Evolutionary conservation across 2,329 filamentous ascomycete species (phyloP).

Genomic region (Blastomyces gilchristii): DNA sequence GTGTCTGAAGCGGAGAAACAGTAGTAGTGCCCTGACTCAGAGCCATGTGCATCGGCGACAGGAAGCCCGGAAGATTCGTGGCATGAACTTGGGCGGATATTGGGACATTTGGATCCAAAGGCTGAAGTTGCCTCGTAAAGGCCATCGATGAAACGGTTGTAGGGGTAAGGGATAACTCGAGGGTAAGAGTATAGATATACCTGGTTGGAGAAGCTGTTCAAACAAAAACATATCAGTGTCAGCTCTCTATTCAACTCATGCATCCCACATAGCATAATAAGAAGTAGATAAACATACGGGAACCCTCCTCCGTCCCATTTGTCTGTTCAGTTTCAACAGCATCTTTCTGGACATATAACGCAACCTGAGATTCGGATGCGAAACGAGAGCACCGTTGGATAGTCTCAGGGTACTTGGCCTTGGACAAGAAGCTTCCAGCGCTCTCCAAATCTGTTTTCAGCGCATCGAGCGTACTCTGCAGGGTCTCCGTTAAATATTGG

Average conservation of each 20-base stretch:
- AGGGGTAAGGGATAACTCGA: slow-evolving; percentile 65
- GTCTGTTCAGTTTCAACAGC: slow-evolving; percentile 44
- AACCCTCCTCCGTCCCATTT: slow-evolving; percentile 28
- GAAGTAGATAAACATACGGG: slow-evolving; percentile 28
- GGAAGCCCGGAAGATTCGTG: slow-evolving; percentile 78
- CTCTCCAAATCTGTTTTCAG: slow-evolving; percentile 67
- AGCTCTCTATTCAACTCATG: not conserved
- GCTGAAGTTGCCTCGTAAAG: slow-evolving; percentile 78
- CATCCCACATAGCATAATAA: not conserved
- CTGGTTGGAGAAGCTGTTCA: slow-evolving; percentile 24
- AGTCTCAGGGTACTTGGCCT: slow-evolving; percentile 62
- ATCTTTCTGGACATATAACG: slow-evolving; percentile 71
- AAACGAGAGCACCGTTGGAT: slow-evolving; percentile 80
- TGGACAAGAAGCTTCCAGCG: slow-evolving; percentile 71
- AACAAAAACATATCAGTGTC: not conserved
- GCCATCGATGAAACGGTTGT: slow-evolving; percentile 77
- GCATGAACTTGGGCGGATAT: slow-evolving; percentile 85
- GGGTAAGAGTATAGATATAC: slow-evolving; percentile 69
- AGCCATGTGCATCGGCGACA: slow-evolving; percentile 55
- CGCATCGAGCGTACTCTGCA: slow-evolving; percentile 64
- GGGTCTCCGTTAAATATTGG: slow-evolving; percentile 60
- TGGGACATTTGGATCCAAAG: slow-evolving; percentile 72
- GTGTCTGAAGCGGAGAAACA: slow-evolving; percentile 77
- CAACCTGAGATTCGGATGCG: slow-evolving; percentile 75
- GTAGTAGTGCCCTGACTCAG: slow-evolving; percentile 57